Base-by-base conservation (phyloP, 805 yeast genomes). In the Candida mattraensis region DNA sequence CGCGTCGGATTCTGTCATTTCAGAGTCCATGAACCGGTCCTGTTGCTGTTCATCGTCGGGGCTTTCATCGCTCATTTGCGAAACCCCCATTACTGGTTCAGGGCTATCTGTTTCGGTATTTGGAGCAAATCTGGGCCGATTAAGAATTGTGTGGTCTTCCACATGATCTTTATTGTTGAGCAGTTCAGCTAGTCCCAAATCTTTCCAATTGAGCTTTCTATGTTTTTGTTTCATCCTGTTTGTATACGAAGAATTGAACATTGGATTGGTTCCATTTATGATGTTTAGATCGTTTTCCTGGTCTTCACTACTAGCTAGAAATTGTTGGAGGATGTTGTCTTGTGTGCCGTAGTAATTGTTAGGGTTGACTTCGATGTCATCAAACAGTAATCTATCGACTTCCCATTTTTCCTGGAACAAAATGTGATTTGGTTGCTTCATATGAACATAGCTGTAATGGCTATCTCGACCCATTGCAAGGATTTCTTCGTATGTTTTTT, bases 401-500 rank as follows among this genome's bases (percentile, higher is more conserved):
- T 54, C 56, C 67, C 66, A 62, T 19, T 42, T 48, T 37, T 62
- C 65, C 19, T 44, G 46, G 31, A 55, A 58, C 5, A 60, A 30
- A n/a, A 58, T 54, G 33, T 55, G 54, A 8, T 44, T 45, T 3
- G 60, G 62, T 15, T 54, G 45, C 7, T 46, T 39, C 61, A 60
- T 55, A 32, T 62, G 66, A 2, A 54, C 40, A 38, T 51, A 57
- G 7, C 51, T 44, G 16, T 40, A 47, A 7, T 48, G 50, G 2
- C 60, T 53, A 32, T 61, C 67, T 17, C 49, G 38, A 3, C 54
- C 33, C 60, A 56, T 56, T 1, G n/a, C 33, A 25, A n/a, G n/a
- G n/a, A n/a, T n/a, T n/a, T n/a, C n/a, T n/a, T n/a, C n/a, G n/a
- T n/a, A n/a, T n/a, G n/a, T n/a, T n/a, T n/a, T n/a, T 4, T 12